Conservation (phyloP, 805 yeast species). For the Monosporozyma solicola region DNA sequence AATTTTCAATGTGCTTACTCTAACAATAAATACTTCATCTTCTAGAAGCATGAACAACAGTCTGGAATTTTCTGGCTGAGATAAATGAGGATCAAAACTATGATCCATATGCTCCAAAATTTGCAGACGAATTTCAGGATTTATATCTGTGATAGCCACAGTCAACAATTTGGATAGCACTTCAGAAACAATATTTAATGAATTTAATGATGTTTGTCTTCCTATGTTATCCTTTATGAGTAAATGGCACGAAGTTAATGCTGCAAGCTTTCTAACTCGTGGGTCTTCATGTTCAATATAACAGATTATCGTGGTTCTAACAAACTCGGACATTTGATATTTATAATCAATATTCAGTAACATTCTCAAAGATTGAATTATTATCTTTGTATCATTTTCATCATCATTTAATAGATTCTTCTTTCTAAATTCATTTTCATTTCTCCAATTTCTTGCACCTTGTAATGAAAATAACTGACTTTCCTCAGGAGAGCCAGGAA, state of each 20-base stretch:
- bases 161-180: slow-evolving; percentile 71
- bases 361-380: slow-evolving; percentile 70
- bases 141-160: slow-evolving; percentile 79
- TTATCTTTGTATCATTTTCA: slow-evolving; percentile 37
- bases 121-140: slow-evolving; percentile 70
- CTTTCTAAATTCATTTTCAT: slow-evolving; percentile 59
- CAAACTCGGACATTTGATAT: slow-evolving; percentile 75
- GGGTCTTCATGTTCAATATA: slow-evolving; percentile 73
- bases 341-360: slow-evolving; percentile 62
- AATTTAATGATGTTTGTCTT: slow-evolving; percentile 68
- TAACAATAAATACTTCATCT: slow-evolving; percentile 74
- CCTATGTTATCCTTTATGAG: slow-evolving; percentile 73
- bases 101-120: slow-evolving; percentile 64
- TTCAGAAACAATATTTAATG: slow-evolving; percentile 71
- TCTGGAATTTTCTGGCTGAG: slow-evolving; percentile 84
- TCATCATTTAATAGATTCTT: slow-evolving; percentile 39
- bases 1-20: slow-evolving; percentile 64
- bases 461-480: slow-evolving; percentile 46
- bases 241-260: slow-evolving; percentile 67
- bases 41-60: slow-evolving; percentile 76
- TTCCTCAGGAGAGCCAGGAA: slow-evolving; percentile 80
- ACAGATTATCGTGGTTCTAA: slow-evolving; percentile 64
- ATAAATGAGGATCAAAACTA: slow-evolving; percentile 76
- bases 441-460: slow-evolving; percentile 68
- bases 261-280: slow-evolving; percentile 71